phyloP scores from a whole-genome alignment of 139 green algal species.

The Prasinococcaceae sp. region DNA sequence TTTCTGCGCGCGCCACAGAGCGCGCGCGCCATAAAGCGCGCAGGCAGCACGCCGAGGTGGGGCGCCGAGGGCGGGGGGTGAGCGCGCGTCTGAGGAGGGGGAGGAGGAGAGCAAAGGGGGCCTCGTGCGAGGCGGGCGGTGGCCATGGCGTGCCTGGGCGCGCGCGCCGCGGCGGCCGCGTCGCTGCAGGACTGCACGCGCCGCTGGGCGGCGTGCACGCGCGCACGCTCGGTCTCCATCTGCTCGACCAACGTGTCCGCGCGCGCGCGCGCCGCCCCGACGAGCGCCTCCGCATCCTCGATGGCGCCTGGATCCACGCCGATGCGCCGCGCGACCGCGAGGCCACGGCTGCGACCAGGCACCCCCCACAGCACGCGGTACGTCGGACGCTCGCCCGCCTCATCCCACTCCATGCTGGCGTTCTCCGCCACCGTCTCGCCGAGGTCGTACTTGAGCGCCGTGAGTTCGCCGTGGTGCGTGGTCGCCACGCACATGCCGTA shows the following conservation, averaged over 20 bases:
- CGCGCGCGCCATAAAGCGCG: too few relatives aligned
- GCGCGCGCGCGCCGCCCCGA: slow-evolving; percentile 20
- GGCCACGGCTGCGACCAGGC: slow-evolving; percentile 20
- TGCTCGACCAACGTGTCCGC: slow-evolving; percentile 1
- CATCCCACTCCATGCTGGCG: slow-evolving; percentile 35
- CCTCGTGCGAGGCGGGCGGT: too few relatives aligned
- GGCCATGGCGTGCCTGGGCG: too few relatives aligned
- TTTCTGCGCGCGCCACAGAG: too few relatives aligned
- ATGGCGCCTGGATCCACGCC: slow-evolving; percentile 31
- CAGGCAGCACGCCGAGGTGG: too few relatives aligned
- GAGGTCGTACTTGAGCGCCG: slow-evolving; percentile 30
- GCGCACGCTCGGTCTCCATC: too few relatives aligned
- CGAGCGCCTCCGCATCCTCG: slow-evolving; percentile 31
- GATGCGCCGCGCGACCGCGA: slow-evolving; percentile 14
- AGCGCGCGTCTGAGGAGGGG: too few relatives aligned
- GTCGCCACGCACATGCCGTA: slow-evolving; percentile 27
- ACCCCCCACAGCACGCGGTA: slow-evolving; percentile 38
- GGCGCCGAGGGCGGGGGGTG: too few relatives aligned
- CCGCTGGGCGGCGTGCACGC: too few relatives aligned
- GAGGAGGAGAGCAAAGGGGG: too few relatives aligned
- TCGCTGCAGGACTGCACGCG: too few relatives aligned
- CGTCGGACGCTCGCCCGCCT: slow-evolving; percentile 24
- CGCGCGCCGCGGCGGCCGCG: too few relatives aligned
- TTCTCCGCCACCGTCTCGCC: slow-evolving; percentile 26
- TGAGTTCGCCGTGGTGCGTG: slow-evolving; percentile 34